These are phyloP conservation scores for Trichosanthes truncata DNA, from an alignment of 306 rosid genomes.

Conservation along the genomic window DNA sequence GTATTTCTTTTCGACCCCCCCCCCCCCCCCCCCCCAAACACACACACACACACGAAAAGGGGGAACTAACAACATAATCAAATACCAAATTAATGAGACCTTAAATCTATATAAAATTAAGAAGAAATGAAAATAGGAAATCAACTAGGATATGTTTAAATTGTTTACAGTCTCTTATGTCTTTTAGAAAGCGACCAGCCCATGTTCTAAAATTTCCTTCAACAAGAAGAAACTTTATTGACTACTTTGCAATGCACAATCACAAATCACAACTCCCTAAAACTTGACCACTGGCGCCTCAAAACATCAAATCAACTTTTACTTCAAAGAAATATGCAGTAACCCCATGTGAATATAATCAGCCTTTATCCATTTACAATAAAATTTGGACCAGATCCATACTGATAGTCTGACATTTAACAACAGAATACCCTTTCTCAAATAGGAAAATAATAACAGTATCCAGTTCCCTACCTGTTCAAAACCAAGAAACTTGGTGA, in stretches of 20 bases:
- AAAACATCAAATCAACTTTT: neutral
- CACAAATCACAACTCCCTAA: neutral
- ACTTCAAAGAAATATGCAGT: conserved; percentile 1
- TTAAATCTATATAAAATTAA: neutral
- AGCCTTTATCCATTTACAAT: neutral
- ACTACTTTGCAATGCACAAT: neutral
- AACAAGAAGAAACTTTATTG: neutral
- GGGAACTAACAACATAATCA: too few relatives aligned
- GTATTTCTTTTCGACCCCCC: neutral
- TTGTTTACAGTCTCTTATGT: neutral
- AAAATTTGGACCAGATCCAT: neutral
- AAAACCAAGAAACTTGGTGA: conserved; percentile 92
- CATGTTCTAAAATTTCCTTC: neutral
- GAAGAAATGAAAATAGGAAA: neutral
- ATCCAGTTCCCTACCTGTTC: conserved; percentile 56
- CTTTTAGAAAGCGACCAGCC: neutral
- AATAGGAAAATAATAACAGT: conserved; percentile 9
- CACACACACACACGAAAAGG: neutral
- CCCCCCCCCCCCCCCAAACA: neutral
- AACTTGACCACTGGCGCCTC: neutral
- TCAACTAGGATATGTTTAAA: neutral
- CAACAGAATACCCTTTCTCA: neutral
- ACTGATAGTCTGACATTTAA: neutral
- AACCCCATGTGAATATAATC: neutral
- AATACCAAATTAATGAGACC: neutral